Evolutionary conservation across 768 basidiomycete genomes (phyloP).

Genomic region (Rhodotorula sphaerocarpa): DNA sequence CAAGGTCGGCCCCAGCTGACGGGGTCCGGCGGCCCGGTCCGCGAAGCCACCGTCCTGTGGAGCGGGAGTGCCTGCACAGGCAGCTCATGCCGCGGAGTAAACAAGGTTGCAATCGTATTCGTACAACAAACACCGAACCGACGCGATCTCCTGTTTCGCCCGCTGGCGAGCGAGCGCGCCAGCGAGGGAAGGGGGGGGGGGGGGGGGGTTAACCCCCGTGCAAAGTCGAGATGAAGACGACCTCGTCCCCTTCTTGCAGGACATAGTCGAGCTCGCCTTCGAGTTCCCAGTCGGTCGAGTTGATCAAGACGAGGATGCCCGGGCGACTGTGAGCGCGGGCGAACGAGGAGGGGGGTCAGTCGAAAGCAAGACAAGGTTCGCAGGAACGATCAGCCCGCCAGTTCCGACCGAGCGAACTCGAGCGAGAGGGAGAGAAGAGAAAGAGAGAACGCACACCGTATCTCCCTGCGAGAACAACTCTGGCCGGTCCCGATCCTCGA

Average conservation of each 20-base stretch:
- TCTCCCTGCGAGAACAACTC: conserved; percentile 82
- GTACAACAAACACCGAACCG: background rate
- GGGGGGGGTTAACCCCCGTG: conserved; percentile 62
- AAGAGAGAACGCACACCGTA: conserved; percentile 58
- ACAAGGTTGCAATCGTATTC: background rate
- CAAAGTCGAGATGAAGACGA: conserved; percentile 92
- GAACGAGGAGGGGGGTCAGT: background rate
- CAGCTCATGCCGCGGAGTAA: no score
- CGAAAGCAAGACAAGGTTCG: no score
- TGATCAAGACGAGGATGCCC: conserved; percentile 91
- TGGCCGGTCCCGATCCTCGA: conserved; percentile 61
- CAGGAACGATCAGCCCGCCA: no score
- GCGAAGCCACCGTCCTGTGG: no score
- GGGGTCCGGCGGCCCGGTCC: no score
- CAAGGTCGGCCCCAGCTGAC: no score
- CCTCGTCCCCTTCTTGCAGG: conserved; percentile 69
- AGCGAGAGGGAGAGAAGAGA: background rate
- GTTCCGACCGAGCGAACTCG: no score
- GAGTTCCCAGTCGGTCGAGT: conserved; percentile 95
- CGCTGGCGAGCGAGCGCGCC: background rate
- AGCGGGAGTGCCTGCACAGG: no score
- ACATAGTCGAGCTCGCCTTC: conserved; percentile 85
- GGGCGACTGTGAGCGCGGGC: conserved; percentile 59
- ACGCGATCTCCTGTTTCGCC: background rate
- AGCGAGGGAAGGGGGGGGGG: background rate